Percentiles rank a stretch among this genome's conserved stretches.
These are phyloP conservation scores for Selaginella moellendorffii DNA, from an alignment of 75 land plant genomes.

Conservation along the genomic window DNA sequence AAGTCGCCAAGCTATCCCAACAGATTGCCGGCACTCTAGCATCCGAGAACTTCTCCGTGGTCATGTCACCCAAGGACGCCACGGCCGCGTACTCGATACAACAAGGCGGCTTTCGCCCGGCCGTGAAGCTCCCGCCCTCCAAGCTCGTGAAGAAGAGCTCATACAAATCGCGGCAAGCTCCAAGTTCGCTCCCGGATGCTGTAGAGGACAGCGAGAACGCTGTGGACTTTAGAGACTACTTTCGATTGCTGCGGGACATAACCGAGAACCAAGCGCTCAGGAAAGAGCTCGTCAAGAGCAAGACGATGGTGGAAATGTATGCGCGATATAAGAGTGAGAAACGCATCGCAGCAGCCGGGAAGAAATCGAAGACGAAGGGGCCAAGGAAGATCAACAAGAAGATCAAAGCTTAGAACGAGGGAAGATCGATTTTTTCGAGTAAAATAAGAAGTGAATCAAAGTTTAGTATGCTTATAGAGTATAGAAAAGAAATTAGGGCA, in stretches of 20 bases:
- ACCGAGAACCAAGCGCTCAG: conserved; percentile 47
- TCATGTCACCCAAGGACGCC: conserved; percentile 59
- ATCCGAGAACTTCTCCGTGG: conserved; percentile 28
- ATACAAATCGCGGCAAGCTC: conserved; percentile 14
- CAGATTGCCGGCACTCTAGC: conserved; percentile 50
- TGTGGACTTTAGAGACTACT: conserved; percentile 41
- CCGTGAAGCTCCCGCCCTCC: conserved; percentile 13
- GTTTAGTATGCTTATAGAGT: neutral
- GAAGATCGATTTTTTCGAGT: neutral
- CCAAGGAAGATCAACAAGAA: neutral
- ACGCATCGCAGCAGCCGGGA: neutral
- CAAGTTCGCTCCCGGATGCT: too few relatives aligned
- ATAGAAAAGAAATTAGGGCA: too few relatives aligned
- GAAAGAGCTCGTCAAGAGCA: neutral
- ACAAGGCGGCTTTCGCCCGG: conserved; percentile 30
- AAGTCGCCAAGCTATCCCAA: conserved; percentile 52
- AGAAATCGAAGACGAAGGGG: too few relatives aligned
- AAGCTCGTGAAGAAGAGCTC: conserved; percentile 35
- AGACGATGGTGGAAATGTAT: neutral
- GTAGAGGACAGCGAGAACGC: too few relatives aligned
- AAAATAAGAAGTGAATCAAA: neutral
- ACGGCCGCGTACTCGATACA: conserved; percentile 36
- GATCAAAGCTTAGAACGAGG: neutral
- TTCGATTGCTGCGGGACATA: conserved; percentile 43
- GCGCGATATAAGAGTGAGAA: neutral